These are phyloP conservation scores for Trichoderma citrinoviride DNA, from an alignment of 2,329 filamentous ascomycete species.

Conservation along the genomic window DNA sequence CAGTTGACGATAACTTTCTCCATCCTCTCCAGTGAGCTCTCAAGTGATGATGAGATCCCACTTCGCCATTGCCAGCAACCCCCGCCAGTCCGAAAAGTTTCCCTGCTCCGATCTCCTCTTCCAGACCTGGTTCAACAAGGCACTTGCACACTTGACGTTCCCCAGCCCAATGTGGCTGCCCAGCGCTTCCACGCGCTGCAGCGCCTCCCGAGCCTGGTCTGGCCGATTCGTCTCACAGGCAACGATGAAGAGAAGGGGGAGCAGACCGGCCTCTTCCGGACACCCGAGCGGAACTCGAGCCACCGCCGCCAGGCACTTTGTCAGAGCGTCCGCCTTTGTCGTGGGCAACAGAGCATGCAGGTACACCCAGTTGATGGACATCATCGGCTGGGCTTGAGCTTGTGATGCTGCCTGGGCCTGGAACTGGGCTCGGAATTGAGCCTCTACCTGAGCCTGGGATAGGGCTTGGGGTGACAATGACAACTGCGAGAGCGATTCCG, in stretches of 20 bases:
- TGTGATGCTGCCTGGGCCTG: too few relatives aligned
- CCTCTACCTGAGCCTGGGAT: too few relatives aligned
- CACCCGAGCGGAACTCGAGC: constrained; percentile 7
- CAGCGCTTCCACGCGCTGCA: constrained; percentile 2
- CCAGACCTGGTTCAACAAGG: constrained; percentile 9
- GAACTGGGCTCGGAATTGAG: too few relatives aligned
- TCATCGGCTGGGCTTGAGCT: not conserved
- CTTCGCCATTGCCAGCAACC: constrained; percentile 2
- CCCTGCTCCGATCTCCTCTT: not conserved
- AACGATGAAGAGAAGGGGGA: constrained; percentile 16
- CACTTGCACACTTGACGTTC: constrained; percentile 4
- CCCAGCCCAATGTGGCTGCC: constrained; percentile 14
- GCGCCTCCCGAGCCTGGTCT: not conserved
- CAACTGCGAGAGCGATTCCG: not conserved
- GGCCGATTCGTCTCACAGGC: not conserved
- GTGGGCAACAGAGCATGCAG: constrained; percentile 10
- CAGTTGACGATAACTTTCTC: too few relatives aligned
- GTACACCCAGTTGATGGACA: not conserved
- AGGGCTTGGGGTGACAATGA: not conserved
- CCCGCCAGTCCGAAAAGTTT: constrained; percentile 11
- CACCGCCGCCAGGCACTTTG: constrained; percentile 7
- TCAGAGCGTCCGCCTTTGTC: not conserved
- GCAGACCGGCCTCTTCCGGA: constrained; percentile 14
- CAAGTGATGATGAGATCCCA: constrained; percentile 20
- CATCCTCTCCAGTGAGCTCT: not conserved